Evolutionary conservation across 805 yeast genomes (phyloP), one percentile per base, ranked within the genome.

Genomic region (Saturnispora silvae): DNA sequence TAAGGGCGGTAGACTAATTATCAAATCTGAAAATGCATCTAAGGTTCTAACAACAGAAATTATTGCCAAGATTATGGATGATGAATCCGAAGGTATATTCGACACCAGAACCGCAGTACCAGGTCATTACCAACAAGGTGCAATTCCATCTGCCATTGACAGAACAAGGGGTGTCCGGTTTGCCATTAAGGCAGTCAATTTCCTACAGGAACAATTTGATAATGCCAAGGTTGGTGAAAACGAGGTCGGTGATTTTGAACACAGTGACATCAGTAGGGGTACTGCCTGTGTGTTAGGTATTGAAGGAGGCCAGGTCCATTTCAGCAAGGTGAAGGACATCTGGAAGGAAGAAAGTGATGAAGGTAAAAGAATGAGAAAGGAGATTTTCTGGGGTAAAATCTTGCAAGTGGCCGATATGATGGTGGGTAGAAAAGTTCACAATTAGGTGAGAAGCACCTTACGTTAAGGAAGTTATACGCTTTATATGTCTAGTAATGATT

Each of bases 331-430:
- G 40, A 70, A 82, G 55, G 72, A 70, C 42, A 67, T 89, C 46
- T 87, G 82, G 61, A 94, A 87, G 54, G 79, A 65, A 54, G 97
- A 92, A 61, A 85, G 97, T 14, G 85, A 83, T 49, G 57, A 82
- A 26, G 66, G 61, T 17, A 73, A 66, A 59, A 80, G 99, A 67
- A 78, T 92, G 73, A 95, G 97, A 50, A 86, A 83, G 66, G 63
- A 67, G 40, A 78, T 86, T 34, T 85, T 81, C 60, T 92, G 98
- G 98, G 65, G 68, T 34, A 67, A 67, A 22, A 64, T 78, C 35
- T 71, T 94, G 53, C 80, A 77, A 34, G 72, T 83, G 54, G 82
- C 89, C 40, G 95, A 86, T 63, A 78, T 77, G 60, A 65, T 89
- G 56, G 94, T 81, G 28, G 92, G 89, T 28, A 75, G 94, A 60